Percentiles rank a stretch among this genome's conserved stretches.
Evolutionary conservation across 164 flowering plant species (phyloP).

Genomic region (Berberis thunbergii): DNA sequence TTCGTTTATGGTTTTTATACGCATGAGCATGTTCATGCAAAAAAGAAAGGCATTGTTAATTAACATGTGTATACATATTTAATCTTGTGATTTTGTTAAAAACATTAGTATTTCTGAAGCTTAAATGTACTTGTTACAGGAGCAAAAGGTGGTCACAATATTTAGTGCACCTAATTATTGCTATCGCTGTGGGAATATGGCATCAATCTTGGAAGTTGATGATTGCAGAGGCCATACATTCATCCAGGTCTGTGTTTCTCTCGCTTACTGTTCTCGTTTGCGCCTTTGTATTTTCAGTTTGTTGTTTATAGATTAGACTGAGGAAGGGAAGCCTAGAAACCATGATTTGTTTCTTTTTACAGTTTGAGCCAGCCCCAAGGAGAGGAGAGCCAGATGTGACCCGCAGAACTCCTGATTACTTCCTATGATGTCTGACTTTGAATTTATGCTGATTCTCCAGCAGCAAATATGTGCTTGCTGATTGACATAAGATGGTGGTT

Average conservation of each 20-base stretch:
- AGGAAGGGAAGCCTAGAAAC: not conserved
- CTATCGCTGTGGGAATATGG: conserved; percentile 98
- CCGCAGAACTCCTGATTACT: conserved; percentile 93
- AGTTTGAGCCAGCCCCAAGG: conserved; percentile 99
- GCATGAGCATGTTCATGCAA: too few species aligned
- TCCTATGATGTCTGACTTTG: conserved; percentile 36
- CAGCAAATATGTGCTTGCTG: conserved; percentile 21
- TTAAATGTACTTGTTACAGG: conserved; percentile 35
- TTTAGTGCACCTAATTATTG: conserved; percentile 98
- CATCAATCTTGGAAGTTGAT: conserved; percentile 92
- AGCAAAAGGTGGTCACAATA: conserved; percentile 95
- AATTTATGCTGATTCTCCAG: conserved; percentile 15
- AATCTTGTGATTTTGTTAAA: not conserved
- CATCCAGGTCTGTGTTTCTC: conserved; percentile 60
- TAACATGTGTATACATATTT: too few species aligned
- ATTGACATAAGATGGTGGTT: conserved; percentile 7
- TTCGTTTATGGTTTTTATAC: not conserved
- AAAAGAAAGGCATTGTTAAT: too few species aligned
- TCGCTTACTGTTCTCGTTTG: not conserved
- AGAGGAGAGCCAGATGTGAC: conserved; percentile 98
- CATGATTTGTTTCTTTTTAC: conserved; percentile 11
- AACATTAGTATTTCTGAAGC: not conserved
- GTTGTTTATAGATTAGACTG: not conserved
- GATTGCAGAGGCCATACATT: conserved; percentile 91
- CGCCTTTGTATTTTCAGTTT: not conserved